Percentiles rank a stretch among this genome's conserved stretches.
Conservation (phyloP, 108 stramenopile genomes). For the Discostella stelligeroides region DNA sequence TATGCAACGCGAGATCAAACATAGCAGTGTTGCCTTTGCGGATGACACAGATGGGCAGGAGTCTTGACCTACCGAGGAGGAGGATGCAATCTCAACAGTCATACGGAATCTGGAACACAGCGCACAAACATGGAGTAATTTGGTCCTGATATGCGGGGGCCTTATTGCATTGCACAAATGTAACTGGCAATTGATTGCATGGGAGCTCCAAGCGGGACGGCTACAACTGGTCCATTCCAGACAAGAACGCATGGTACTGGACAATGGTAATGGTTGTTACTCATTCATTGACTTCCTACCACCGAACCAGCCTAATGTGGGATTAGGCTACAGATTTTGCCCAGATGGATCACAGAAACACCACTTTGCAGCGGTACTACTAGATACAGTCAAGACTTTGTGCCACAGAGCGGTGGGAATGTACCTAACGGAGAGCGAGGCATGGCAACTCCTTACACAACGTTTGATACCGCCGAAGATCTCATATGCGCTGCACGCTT, state of each 20-base stretch:
- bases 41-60: too few species aligned
- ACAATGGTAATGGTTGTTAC: too few species aligned
- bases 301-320: neutral
- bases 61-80: neutral
- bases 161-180: too few species aligned
- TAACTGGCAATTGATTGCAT: too few species aligned
- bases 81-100: neutral
- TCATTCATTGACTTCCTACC: neutral
- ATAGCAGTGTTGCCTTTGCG: neutral
- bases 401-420: neutral
- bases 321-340: neutral
- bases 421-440: neutral
- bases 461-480: constrained; percentile 6
- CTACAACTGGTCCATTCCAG: too few species aligned
- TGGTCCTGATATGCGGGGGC: too few species aligned
- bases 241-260: neutral
- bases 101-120: too few species aligned
- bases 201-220: too few species aligned
- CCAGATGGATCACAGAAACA: neutral
- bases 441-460: neutral
- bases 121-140: too few species aligned
- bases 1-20: neutral
- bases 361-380: neutral
- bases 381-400: neutral
- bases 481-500: neutral